Evolutionary conservation across 1,139 yeast species (phyloP).

Genomic region (Torulaspora globosa): DNA sequence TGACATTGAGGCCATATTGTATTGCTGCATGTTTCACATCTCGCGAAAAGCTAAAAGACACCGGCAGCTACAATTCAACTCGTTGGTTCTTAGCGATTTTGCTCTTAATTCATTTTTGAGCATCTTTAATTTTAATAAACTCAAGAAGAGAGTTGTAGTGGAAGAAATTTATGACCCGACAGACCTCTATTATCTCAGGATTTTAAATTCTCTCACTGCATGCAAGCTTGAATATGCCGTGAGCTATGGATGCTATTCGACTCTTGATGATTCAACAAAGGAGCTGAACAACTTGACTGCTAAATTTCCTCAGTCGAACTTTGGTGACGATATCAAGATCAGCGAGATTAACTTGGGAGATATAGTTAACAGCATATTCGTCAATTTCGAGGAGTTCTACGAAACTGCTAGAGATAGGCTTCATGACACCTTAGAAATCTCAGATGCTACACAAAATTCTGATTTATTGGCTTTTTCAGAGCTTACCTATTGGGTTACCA

Average conservation of each 20-base stretch:
- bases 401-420: constrained; percentile 10
- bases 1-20: constrained; percentile 53
- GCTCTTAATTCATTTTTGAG: constrained; percentile 47
- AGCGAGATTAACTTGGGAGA: constrained; percentile 45
- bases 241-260: constrained; percentile 41
- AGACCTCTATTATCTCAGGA: constrained; percentile 49
- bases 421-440: constrained; percentile 6
- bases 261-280: constrained; percentile 27
- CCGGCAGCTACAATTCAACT: constrained; percentile 45
- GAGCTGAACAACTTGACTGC: constrained; percentile 42
- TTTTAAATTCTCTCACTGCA: constrained; percentile 47
- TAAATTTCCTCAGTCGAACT: constrained; percentile 44
- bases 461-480: constrained; percentile 33
- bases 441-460: background rate
- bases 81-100: constrained; percentile 47
- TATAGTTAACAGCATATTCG: constrained; percentile 32
- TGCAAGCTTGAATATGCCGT: constrained; percentile 48
- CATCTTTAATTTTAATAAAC: constrained; percentile 42
- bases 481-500: constrained; percentile 41
- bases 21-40: constrained; percentile 48
- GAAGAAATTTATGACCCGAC: constrained; percentile 34
- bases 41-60: constrained; percentile 45
- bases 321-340: constrained; percentile 49
- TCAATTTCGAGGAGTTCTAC: constrained; percentile 30
- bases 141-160: constrained; percentile 38